Percentiles rank a stretch among this genome's conserved stretches.
These are phyloP conservation scores for Pezicula carpinea DNA, from an alignment of 2,329 filamentous ascomycete genomes.

Conservation along the genomic window DNA sequence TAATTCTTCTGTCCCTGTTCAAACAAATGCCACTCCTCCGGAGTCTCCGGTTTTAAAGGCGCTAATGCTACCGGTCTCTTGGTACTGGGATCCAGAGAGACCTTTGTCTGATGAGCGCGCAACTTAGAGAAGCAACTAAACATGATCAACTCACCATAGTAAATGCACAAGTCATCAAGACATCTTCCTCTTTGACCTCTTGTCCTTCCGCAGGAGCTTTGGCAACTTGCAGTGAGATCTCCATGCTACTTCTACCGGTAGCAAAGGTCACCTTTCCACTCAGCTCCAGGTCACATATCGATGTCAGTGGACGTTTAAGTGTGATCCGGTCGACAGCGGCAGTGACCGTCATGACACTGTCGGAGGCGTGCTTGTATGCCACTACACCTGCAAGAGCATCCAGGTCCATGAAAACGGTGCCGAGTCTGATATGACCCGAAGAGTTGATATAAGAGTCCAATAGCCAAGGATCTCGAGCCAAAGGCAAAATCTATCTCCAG, in stretches of 20 bases:
- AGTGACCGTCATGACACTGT: conserved; percentile 41
- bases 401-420: conserved; percentile 58
- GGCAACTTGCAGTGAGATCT: conserved; percentile 64
- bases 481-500: conserved; percentile 47
- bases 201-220: conserved; percentile 53
- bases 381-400: conserved; percentile 68
- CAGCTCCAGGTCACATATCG: conserved; percentile 66
- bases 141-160: conserved; percentile 54
- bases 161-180: conserved; percentile 67
- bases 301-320: conserved; percentile 57
- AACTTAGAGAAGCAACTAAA: not conserved
- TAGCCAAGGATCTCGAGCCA: conserved; percentile 66
- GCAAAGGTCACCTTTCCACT: conserved; percentile 52
- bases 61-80: conserved; percentile 61
- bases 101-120: conserved; percentile 13
- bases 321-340: conserved; percentile 35
- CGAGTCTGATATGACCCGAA: conserved; percentile 57
- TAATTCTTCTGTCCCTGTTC: conserved; percentile 61
- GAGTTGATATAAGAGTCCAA: conserved; percentile 67
- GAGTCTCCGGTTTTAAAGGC: conserved; percentile 54
- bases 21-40: conserved; percentile 58
- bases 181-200: conserved; percentile 49
- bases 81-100: conserved; percentile 60
- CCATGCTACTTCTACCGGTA: conserved; percentile 64
- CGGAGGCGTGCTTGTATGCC: conserved; percentile 64